Evolutionary conservation across 2,329 filamentous ascomycete species (phyloP).

Genomic region (Penicillium sp.): DNA sequence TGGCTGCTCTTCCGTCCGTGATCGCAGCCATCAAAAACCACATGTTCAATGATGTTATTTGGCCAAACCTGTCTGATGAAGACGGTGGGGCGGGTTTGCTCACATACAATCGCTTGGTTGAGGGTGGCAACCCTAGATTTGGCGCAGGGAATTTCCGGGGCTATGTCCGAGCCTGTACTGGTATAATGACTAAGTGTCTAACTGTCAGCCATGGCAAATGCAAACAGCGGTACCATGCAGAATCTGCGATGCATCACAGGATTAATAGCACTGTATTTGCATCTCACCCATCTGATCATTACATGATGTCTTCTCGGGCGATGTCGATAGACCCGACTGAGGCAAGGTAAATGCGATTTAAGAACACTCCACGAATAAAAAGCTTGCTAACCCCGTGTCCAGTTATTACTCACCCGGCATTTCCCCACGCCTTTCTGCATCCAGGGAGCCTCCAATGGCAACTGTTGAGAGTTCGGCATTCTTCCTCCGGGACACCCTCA

Average conservation of each 20-base stretch:
- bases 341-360: slow-evolving; percentile 37
- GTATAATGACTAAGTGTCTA: slow-evolving; percentile 85
- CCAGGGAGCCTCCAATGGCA: slow-evolving; percentile 28
- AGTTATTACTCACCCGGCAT: slow-evolving; percentile 38
- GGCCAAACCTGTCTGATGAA: slow-evolving; percentile 96
- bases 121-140: slow-evolving; percentile 83
- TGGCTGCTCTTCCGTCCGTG: slow-evolving; percentile 86
- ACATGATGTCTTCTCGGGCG: slow-evolving; percentile 49
- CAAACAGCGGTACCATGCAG: slow-evolving; percentile 66
- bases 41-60: slow-evolving; percentile 97
- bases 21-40: slow-evolving; percentile 90
- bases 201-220: slow-evolving; percentile 89
- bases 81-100: slow-evolving; percentile 92
- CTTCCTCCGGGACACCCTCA: slow-evolving; percentile 79
- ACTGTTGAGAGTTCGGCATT: slow-evolving; percentile 80
- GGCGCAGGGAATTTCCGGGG: slow-evolving; percentile 79
- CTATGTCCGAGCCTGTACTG: slow-evolving; percentile 87
- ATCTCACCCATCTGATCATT: slow-evolving; percentile 44
- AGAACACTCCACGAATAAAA: background rate
- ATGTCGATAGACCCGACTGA: slow-evolving; percentile 39
- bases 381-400: slow-evolving; percentile 3
- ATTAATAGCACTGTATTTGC: slow-evolving; percentile 50
- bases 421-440: slow-evolving; percentile 29
- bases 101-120: slow-evolving; percentile 84
- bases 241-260: slow-evolving; percentile 61